Base-by-base conservation (phyloP, 1,284 basidiomycete genomes). In the Farysia itapuensis region DNA sequence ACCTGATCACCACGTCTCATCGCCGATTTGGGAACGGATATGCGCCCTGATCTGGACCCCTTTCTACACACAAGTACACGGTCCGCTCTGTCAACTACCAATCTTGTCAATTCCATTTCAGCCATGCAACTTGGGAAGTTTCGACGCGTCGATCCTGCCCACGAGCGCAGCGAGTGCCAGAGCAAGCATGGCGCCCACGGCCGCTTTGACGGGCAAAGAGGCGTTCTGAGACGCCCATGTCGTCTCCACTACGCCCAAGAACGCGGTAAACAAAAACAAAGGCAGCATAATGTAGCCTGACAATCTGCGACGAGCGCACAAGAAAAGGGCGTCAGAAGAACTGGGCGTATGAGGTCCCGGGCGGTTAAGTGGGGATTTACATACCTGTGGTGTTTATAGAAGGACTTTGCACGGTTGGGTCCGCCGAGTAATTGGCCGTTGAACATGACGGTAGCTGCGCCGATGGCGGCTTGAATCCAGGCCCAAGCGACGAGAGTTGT, bases 381-480 rank as follows among this genome's bases (percentile, higher is more conserved):
- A n/a, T 25, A 51, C 48, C 52, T 14, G 38, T 64, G 59, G 41
- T 43, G 70, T 36, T 72, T 72, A 58, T 60, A 72, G 12, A 65
- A 2, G 3, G 30, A 35, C 35, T 68, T 70, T 5, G 60, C 69
- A 16, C 35, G 51, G 1, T 12, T 33, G 18, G 45, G 36, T 0
- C 69, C 69, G 3, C 69, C 69, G 1, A 71, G 43, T 4, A 65
- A 31, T 15, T 26, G 43, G 0, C 64, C 67, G 15, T 56, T 43
- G 29, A 36, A 57, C 64, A 64, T 67, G 12, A 67, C 57, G n/a
- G 56, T 61, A 2, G 61, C 61, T 1, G 61, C 67, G 1, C 69
- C 69, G 4, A 67, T 8, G 0, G 59, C 61, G 3, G 63, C 67
- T 30, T 72, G 69, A 4, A 60, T 4, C 67, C 67, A 72, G 4